Evolutionary conservation across 2,329 filamentous ascomycete species (phyloP), one percentile per base, ranked within the genome.

Genomic region (Paramyrothecium roridum): DNA sequence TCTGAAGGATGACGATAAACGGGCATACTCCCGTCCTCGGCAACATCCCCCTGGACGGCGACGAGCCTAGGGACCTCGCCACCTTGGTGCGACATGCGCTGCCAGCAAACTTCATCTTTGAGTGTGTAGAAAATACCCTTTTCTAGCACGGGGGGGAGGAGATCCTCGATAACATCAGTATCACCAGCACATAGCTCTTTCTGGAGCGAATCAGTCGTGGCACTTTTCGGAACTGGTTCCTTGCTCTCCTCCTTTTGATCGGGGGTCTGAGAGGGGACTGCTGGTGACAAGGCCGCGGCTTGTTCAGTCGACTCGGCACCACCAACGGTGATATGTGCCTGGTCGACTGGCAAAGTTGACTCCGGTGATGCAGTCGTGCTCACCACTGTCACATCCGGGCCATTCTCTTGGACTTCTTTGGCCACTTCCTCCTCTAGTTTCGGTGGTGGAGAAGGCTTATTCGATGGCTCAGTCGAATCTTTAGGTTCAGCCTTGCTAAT

Each of bases 1-100:
- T 99, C 95, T 3, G 91, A 85, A 48, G 95, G 95, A 71, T 98
- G 95, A 16, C 95, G 89, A 71, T 99, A 99, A n/a, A 98, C 81
- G 21, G 95, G 95, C 69, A 90, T 87, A 60, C 80, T 87, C 19
- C 90, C 90, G 64, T 93, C 86, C 0, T 77, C 67, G 43, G 78
- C 79, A 30, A 92, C 77, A 17, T 82, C 76, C 3, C 93, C 95
- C 70, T 98, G 93, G 20, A 96, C 92, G 50, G 91, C 92, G 8
- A 98, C 91, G 2, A 97, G 83, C 40, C 95, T 86, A 47, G 95
- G 95, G 0, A 98, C 95, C 64, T 95, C 89, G 23, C 95, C 93
- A 34, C 91, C 90, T 61, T 93, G 88, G 63, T 98, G 95, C 47
- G 87, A 88, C 95, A 99, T 98, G 60, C 84, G 88, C 67, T 93